Evolutionary conservation across 2,329 filamentous ascomycete genomes (phyloP), one percentile per base, ranked within the genome.

Genomic region (Moelleriella libera): DNA sequence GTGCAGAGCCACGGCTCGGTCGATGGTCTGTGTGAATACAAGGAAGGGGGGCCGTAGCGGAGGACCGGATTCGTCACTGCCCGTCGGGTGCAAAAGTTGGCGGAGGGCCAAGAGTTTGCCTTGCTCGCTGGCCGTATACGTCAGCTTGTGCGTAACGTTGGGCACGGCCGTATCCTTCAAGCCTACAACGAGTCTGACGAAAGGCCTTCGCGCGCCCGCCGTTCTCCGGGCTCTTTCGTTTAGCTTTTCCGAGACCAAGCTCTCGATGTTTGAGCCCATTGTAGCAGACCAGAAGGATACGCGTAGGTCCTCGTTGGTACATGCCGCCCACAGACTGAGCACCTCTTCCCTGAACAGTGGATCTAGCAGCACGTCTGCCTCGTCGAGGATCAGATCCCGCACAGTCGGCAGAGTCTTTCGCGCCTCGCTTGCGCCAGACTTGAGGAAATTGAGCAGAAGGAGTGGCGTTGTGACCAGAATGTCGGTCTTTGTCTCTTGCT

Each of bases 21-120:
- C 83, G 49, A 98, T 95, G 1, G 90, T 96, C 67, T 98, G 92
- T 0, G 90, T 92, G 64, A 98, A 98, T 50, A 98, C 83, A 5
- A 98, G 74, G 66, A 96, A 95, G 0, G 92, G 92, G 0, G 92
- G 88, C 1, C 86, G 80, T 43, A 97, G 70, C 6, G 72, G 69
- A 30, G 78, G 72, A 8, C 76, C 74, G 0, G 80, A 72, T 53
- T 70, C 67, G 49, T 65, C 63, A 9, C 69, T 68, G 1, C 80
- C 71, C 6, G 76, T 76, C 0, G 90, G 89, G 55, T 88, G 88
- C 1, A 97, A 73, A 31, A 98, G 77, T 60, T 97, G 88, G 43
- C 92, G 84, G 10, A 98, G 74, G 6, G 87, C 89, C 47, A 96
- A 80, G 31, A 98, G 79, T 62, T 98, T 98, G 50, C 92, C 92